Evolutionary conservation across 2,329 filamentous ascomycete species (phyloP).

Genomic region (Apiospora arundinis): DNA sequence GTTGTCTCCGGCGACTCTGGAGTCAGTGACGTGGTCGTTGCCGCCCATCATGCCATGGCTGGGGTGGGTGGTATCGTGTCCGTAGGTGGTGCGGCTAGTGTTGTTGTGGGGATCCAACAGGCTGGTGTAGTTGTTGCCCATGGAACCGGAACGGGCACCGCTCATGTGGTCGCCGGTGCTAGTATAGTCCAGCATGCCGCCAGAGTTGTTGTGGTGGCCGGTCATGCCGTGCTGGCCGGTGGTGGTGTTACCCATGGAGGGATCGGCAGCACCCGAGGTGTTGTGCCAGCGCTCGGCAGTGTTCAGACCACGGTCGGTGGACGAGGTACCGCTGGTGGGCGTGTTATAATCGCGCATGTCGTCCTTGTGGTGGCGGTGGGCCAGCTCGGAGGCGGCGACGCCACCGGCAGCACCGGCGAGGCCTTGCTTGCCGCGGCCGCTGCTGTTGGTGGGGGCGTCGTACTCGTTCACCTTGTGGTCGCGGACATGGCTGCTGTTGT

Average conservation of each 20-base stretch:
- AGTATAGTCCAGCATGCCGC: neutral
- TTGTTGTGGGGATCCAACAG: conserved; percentile 26
- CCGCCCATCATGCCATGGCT: neutral
- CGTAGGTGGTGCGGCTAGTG: conserved; percentile 1
- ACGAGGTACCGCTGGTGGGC: neutral
- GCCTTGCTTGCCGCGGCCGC: conserved; percentile 23
- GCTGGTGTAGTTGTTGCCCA: conserved; percentile 22
- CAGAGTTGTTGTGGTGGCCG: neutral
- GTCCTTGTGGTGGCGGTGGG: conserved; percentile 23
- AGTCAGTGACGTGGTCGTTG: neutral
- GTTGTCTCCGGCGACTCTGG: neutral
- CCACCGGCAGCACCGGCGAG: conserved; percentile 26
- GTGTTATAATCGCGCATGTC: conserved; percentile 23
- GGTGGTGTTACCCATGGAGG: neutral
- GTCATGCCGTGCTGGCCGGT: neutral
- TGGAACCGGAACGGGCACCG: neutral
- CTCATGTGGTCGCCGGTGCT: neutral
- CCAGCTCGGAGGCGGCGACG: conserved; percentile 26
- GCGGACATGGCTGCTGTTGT: conserved; percentile 20
- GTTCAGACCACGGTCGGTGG: conserved; percentile 1
- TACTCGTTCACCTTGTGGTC: conserved; percentile 25
- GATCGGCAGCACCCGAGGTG: neutral
- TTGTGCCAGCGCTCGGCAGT: neutral
- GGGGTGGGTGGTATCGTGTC: conserved; percentile 13
- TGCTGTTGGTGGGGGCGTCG: conserved; percentile 26